These are phyloP conservation scores for Cystobasidium pallidum DNA, from an alignment of 1,284 basidiomycete genomes.

Conservation along the genomic window DNA sequence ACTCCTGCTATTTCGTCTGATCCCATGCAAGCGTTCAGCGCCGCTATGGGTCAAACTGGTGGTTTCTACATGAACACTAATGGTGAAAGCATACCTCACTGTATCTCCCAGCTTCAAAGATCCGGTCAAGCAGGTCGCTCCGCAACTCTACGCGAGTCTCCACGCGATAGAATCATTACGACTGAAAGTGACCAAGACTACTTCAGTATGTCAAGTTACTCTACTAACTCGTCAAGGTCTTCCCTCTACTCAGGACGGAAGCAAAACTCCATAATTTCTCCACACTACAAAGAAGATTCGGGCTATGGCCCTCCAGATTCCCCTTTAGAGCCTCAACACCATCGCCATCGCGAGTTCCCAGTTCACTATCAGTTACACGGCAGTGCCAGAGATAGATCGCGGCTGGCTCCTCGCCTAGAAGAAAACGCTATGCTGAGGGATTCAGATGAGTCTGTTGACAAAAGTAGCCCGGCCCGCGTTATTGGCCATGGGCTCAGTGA, in stretches of 20 bases:
- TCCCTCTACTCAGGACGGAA: slow-evolving; percentile 1
- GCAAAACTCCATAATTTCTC: not conserved
- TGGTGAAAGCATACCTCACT: not conserved
- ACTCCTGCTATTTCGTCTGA: slow-evolving; percentile 22
- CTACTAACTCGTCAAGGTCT: not conserved
- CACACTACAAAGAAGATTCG: slow-evolving; percentile 11
- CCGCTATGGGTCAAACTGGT: slow-evolving; percentile 17
- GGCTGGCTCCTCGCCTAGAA: not conserved
- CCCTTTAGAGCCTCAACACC: not conserved
- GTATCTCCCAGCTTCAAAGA: not conserved
- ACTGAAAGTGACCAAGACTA: slow-evolving; percentile 10
- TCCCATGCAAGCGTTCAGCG: slow-evolving; percentile 20
- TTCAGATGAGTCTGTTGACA: not conserved
- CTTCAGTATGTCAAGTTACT: slow-evolving; percentile 11
- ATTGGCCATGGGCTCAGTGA: not conserved
- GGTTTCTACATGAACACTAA: slow-evolving; percentile 38
- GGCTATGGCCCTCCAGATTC: not conserved
- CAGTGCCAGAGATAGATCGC: not conserved
- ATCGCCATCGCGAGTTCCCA: not conserved
- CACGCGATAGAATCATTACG: not conserved
- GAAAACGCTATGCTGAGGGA: not conserved
- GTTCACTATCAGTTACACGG: not conserved
- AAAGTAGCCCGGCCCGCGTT: not conserved
- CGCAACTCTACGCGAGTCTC: not conserved
- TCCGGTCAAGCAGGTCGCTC: not conserved